A percentile compares a stretch with the other conserved stretches of the same genome.
Conservation (phyloP, 73 alveolate genomes). For the Breviolum minutum region DNA sequence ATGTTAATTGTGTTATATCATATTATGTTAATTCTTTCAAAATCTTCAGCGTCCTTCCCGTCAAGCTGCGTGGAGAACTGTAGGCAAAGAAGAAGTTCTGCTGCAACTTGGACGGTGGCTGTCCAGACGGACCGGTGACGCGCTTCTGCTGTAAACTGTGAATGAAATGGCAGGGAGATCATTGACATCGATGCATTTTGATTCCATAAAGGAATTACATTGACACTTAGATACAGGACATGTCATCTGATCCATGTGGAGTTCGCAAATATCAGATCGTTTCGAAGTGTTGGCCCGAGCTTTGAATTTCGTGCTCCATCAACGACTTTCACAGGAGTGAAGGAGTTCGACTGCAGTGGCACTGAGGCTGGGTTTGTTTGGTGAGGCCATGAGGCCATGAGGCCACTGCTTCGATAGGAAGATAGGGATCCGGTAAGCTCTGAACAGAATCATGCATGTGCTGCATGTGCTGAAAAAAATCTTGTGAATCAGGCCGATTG, state of each 20-base stretch:
- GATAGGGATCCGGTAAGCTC: neutral
- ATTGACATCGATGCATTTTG: neutral
- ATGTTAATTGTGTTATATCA: neutral
- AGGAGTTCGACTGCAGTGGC: conserved; percentile 49
- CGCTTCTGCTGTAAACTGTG: neutral
- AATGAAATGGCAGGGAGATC: neutral
- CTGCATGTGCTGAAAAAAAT: neutral
- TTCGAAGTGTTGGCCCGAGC: no score
- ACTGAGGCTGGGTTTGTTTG: neutral
- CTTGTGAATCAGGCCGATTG: conserved; percentile 20
- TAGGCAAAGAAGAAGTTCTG: conserved; percentile 41
- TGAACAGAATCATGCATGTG: neutral
- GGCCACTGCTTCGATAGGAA: neutral
- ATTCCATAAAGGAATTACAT: neutral
- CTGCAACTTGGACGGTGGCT: conserved; percentile 13
- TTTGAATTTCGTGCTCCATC: neutral
- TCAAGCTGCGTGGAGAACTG: neutral
- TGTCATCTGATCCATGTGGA: neutral
- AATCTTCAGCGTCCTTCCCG: neutral
- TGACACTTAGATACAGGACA: neutral
- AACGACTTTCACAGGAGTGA: neutral
- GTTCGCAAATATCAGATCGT: neutral
- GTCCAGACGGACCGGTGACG: conserved; percentile 10
- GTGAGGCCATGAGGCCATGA: no score
- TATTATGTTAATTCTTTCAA: neutral